Evolutionary conservation across 768 basidiomycete species (phyloP).

Genomic region (Rhizopogon rudus): DNA sequence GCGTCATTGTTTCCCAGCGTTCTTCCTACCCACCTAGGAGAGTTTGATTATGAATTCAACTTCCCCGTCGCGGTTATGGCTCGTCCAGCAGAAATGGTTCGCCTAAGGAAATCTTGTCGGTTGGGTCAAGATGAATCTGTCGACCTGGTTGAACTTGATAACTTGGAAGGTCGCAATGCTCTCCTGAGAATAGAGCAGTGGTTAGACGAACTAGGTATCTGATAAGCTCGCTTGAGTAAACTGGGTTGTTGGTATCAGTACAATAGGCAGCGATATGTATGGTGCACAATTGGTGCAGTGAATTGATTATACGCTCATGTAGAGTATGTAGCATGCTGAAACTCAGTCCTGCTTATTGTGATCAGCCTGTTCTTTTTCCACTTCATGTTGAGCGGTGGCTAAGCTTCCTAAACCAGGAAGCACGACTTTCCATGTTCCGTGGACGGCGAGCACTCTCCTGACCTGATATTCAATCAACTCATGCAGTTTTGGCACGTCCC

Average conservation of each 20-base stretch:
- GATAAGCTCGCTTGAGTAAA: conserved; percentile 7
- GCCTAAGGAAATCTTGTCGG: conserved; percentile 33
- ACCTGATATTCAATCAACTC: conserved; percentile 90
- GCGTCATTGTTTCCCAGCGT: conserved; percentile 21
- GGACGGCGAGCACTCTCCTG: conserved; percentile 52
- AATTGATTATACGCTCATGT: neutral
- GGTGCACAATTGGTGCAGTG: neutral
- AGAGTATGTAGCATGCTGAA: neutral
- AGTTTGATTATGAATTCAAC: conserved; percentile 57
- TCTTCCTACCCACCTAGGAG: conserved; percentile 35
- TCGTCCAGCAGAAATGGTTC: conserved; percentile 26
- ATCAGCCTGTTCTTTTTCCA: conserved; percentile 23
- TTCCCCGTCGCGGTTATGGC: conserved; percentile 57
- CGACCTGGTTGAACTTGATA: conserved; percentile 30
- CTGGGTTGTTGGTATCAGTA: neutral
- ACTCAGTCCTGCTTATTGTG: neutral
- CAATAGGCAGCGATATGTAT: neutral
- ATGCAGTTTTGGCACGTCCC: conserved; percentile 95
- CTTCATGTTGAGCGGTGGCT: conserved; percentile 17
- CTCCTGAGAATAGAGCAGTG: conserved; percentile 42
- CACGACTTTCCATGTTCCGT: conserved; percentile 61
- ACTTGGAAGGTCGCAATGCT: conserved; percentile 32
- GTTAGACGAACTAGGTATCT: conserved; percentile 54
- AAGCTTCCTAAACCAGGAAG: conserved; percentile 57
- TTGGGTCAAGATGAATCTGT: conserved; percentile 37